These are phyloP conservation scores for Beauveria sp. DNA, from an alignment of 2,329 filamentous ascomycete species.

Conservation along the genomic window DNA sequence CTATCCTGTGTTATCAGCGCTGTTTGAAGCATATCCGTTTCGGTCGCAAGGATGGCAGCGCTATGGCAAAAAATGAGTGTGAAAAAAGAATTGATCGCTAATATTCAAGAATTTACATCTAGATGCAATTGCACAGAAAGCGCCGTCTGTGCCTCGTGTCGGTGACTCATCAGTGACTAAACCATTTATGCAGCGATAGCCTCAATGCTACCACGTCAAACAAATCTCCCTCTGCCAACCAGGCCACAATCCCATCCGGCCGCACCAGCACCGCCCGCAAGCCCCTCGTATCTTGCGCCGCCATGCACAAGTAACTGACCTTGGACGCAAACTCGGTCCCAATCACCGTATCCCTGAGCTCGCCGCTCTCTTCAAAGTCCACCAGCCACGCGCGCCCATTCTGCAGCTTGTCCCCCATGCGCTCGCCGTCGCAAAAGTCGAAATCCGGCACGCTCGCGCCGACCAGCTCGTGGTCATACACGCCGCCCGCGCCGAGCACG, in stretches of 20 bases:
- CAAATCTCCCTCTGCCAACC: slow-evolving; percentile 18
- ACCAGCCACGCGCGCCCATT: slow-evolving; percentile 21
- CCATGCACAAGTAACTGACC: slow-evolving; percentile 16
- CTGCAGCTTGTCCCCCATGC: slow-evolving; percentile 24
- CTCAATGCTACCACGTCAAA: slow-evolving; percentile 14
- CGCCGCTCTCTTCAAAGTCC: slow-evolving; percentile 16
- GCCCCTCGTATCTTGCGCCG: slow-evolving; percentile 18
- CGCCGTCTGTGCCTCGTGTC: background rate
- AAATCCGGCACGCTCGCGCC: slow-evolving; percentile 30
- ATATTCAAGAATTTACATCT: background rate
- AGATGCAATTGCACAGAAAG: background rate
- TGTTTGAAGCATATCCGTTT: too few relatives aligned
- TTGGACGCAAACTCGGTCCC: slow-evolving; percentile 8
- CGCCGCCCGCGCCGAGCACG: slow-evolving; percentile 16
- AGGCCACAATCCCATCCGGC: slow-evolving; percentile 26
- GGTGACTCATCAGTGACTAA: background rate
- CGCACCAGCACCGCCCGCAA: slow-evolving; percentile 22
- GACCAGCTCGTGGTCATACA: slow-evolving; percentile 20
- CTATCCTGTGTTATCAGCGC: too few relatives aligned
- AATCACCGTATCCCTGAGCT: slow-evolving; percentile 11
- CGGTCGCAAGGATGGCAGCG: too few relatives aligned
- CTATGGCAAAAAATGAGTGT: background rate
- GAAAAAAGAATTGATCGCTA: background rate
- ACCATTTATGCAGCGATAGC: slow-evolving; percentile 5
- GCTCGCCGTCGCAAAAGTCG: slow-evolving; percentile 19